Conservation (phyloP, 2,329 filamentous ascomycete species). For the Bipolaris cookei region DNA sequence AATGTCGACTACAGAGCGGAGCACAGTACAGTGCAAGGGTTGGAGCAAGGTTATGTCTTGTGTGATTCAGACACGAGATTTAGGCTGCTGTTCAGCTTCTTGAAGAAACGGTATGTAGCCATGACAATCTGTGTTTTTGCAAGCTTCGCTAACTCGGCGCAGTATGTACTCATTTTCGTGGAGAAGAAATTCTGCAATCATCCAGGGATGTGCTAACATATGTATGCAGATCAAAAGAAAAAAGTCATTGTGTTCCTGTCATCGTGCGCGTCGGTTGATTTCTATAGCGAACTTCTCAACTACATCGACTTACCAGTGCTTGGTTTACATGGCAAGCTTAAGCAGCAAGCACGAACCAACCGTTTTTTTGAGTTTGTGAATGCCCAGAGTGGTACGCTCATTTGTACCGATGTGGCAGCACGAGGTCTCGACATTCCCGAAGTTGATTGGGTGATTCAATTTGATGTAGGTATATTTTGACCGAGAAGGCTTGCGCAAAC, state of each 20-base stretch:
- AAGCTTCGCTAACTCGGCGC: background rate
- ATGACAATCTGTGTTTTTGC: background rate
- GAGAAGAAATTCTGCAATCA: background rate
- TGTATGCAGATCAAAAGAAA: slow-evolving; percentile 73
- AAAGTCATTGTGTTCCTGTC: slow-evolving; percentile 96
- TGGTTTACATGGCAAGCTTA: slow-evolving; percentile 88
- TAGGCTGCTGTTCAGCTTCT: slow-evolving; percentile 89
- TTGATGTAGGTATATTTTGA: slow-evolving; percentile 54
- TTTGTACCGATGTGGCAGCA: slow-evolving; percentile 96
- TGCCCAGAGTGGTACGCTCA: slow-evolving; percentile 81
- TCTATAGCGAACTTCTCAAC: slow-evolving; percentile 91
- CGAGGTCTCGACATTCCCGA: slow-evolving; percentile 93
- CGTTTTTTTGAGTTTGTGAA: slow-evolving; percentile 98
- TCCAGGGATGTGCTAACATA: background rate
- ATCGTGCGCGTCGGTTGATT: slow-evolving; percentile 91
- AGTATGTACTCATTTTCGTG: background rate
- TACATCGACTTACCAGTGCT: slow-evolving; percentile 94
- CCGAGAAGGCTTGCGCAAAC: background rate
- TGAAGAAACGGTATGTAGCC: slow-evolving; percentile 68
- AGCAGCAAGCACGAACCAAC: slow-evolving; percentile 98
- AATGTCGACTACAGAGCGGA: slow-evolving; percentile 92
- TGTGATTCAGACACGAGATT: slow-evolving; percentile 95
- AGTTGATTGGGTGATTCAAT: slow-evolving; percentile 91
- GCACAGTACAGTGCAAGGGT: slow-evolving; percentile 87
- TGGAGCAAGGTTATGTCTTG: slow-evolving; percentile 95